Conservation (phyloP, 345 rosid species). For the Pistacia atlantica region DNA sequence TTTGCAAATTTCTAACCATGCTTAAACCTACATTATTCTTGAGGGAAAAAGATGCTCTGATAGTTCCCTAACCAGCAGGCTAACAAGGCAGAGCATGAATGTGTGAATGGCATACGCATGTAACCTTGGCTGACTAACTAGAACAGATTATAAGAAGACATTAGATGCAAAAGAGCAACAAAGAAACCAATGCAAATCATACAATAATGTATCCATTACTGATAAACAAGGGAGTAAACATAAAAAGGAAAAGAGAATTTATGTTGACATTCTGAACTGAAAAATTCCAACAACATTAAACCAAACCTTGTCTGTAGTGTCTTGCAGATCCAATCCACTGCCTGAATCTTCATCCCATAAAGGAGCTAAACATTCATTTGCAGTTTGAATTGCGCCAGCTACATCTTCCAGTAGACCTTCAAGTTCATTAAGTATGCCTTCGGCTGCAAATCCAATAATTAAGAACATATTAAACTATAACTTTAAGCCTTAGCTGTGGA, state of each 20-base stretch:
- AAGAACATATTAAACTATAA: not conserved
- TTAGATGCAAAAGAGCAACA: not conserved
- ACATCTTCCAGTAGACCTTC: slow-evolving; percentile 52
- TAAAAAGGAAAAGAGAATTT: not conserved
- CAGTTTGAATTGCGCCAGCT: slow-evolving; percentile 37
- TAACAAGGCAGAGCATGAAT: not conserved
- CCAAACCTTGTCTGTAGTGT: slow-evolving; percentile 47
- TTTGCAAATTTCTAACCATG: no score
- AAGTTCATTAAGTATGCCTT: slow-evolving; percentile 54
- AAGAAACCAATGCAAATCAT: not conserved
- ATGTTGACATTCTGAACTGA: not conserved
- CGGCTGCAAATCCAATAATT: slow-evolving; percentile 44
- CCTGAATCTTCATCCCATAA: slow-evolving; percentile 26
- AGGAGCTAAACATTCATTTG: slow-evolving; percentile 29
- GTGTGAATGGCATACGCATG: not conserved
- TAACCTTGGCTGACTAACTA: not conserved
- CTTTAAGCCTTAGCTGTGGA: not conserved
- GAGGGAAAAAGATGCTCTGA: not conserved
- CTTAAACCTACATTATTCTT: not conserved
- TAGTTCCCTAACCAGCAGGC: not conserved
- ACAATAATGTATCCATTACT: not conserved
- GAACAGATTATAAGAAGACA: not conserved
- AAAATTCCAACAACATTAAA: not conserved
- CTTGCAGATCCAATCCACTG: slow-evolving; percentile 31
- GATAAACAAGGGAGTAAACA: not conserved